Base-by-base conservation (phyloP, 2,329 filamentous ascomycete genomes). In the Aspergillus sp. region DNA sequence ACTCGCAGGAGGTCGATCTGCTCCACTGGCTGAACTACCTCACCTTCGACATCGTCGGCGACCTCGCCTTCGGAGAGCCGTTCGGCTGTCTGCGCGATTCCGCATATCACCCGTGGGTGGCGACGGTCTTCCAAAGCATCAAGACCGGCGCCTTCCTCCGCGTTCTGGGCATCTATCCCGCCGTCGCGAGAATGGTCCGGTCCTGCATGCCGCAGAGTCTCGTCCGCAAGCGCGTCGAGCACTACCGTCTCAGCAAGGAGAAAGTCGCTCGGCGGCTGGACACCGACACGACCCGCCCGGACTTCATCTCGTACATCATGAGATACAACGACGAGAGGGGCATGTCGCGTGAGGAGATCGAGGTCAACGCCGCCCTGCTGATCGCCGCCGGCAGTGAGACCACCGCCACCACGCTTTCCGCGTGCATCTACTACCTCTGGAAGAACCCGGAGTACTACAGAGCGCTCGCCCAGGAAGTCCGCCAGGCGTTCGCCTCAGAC, bases 381-480 rank as follows among this genome's bases (percentile, higher is more conserved):
- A 62, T 73, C 7, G 42, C 71, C 5, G 72, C 69, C 3, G 72
- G 72, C 1, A 69, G 64, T n/a, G 71, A 74, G 50, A 76, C 75
- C 2, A 68, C 72, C 0, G 73, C 74, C 2, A 76, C 74, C 1
- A 44, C 71, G 2, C 61, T 78, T 1, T 70, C 68, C 0, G 73
- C 72, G 3, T 63, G 62, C 5, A 64, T 67, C 7, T 74, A 58
- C 44, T 62, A 64, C 29, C 56, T 72, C 0, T 62, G 62, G 5
- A 56, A 50, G 0, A 55, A 66, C 11, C 57, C 59, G 1, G 43
- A 48, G 0, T 43, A 34, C 5, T 58, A 64, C 52, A 41, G 32
- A 11, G 45, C 38, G 17, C 58, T 72, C 7, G 46, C 25, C 11
- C 4, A 55, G 0, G 63, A 69, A 16, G 56, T 71, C 20, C 63